These are phyloP conservation scores for Pseudognaphalium luteoalbum DNA, from an alignment of 129 eudicot species.

Conservation along the genomic window DNA sequence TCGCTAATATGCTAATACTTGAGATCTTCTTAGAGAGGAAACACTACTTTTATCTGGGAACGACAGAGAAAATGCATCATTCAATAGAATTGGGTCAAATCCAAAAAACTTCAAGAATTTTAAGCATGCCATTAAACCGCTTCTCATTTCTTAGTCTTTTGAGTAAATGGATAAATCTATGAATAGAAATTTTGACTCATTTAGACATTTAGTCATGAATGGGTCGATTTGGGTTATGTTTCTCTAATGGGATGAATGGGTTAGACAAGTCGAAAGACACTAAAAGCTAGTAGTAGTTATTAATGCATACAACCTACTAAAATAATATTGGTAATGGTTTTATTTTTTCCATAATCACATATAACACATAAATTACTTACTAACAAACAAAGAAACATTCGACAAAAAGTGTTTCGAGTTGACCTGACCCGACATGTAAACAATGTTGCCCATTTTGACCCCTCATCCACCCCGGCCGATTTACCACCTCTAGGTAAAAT, in stretches of 20 bases:
- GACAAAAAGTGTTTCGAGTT: not conserved
- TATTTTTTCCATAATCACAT: not conserved
- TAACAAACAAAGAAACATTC: too few species aligned
- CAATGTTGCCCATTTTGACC: not conserved
- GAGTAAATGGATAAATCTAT: not conserved
- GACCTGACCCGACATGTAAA: not conserved
- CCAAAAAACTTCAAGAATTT: not conserved
- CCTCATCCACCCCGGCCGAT: not conserved
- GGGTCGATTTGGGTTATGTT: not conserved
- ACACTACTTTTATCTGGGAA: not conserved
- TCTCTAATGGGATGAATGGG: not conserved
- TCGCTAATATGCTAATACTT: not conserved
- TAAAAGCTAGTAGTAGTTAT: not conserved
- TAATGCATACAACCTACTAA: not conserved
- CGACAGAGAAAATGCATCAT: too few species aligned
- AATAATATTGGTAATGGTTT: not conserved
- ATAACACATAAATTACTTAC: not conserved
- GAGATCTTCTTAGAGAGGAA: not conserved
- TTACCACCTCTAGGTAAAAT: not conserved
- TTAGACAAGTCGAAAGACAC: not conserved
- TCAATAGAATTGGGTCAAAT: not conserved
- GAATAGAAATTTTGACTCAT: not conserved
- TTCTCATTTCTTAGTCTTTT: too few species aligned
- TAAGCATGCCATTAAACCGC: not conserved
- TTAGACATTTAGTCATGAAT: not conserved